These are phyloP conservation scores for Sclerotiophoma versabilis DNA, from an alignment of 2,329 filamentous ascomycete species.

Conservation along the genomic window DNA sequence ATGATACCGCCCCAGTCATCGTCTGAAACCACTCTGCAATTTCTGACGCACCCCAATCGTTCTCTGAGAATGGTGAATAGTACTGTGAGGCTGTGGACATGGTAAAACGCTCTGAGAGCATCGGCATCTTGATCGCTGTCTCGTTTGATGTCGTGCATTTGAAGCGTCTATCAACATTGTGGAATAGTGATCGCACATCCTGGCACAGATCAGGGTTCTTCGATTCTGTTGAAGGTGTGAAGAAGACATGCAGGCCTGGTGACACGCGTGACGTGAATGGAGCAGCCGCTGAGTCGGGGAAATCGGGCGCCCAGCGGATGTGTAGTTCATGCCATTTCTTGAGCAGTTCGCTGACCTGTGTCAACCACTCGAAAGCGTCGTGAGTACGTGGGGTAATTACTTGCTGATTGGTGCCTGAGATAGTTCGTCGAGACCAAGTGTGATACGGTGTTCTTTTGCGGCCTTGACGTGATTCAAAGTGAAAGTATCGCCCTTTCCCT, in stretches of 20 bases:
- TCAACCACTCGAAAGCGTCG: background rate
- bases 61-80: constrained; percentile 58
- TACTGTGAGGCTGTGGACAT: constrained; percentile 73
- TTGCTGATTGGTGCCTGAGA: constrained; percentile 53
- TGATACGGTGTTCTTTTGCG: constrained; percentile 80
- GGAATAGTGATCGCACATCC: constrained; percentile 2
- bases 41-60: background rate
- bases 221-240: constrained; percentile 63
- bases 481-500: constrained; percentile 53
- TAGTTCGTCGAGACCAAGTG: constrained; percentile 75
- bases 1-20: constrained; percentile 23
- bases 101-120: constrained; percentile 65
- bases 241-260: constrained; percentile 83
- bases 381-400: background rate
- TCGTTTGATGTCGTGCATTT: constrained; percentile 63
- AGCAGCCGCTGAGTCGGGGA: constrained; percentile 64
- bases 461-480: constrained; percentile 68
- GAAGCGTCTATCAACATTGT: constrained; percentile 40
- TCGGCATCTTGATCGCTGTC: constrained; percentile 68
- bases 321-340: constrained; percentile 74
- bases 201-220: constrained; percentile 22
- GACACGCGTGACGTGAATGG: constrained; percentile 79
- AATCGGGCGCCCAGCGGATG: constrained; percentile 76
- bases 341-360: constrained; percentile 62
- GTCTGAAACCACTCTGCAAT: background rate